Evolutionary conservation across 495 filamentous ascomycete genomes (phyloP).

Genomic region (Trichoderma gamsii): DNA sequence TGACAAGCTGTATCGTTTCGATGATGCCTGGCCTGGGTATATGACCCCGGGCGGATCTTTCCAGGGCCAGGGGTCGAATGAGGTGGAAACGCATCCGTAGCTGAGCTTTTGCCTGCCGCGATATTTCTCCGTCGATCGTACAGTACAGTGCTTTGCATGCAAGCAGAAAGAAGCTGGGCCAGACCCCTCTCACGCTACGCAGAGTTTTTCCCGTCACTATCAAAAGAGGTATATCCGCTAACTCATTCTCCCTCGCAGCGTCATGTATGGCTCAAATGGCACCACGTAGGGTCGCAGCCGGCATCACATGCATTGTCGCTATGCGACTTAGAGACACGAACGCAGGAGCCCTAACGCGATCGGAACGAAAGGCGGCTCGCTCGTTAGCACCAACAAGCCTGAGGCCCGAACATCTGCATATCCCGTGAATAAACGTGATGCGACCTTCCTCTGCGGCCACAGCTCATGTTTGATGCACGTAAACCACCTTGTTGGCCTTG

Average conservation of each 20-base stretch:
- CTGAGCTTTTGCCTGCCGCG: no score
- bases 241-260: background rate
- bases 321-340: background rate
- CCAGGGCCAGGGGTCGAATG: no score
- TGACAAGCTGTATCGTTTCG: background rate
- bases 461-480: background rate
- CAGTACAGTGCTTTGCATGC: background rate
- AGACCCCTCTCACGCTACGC: background rate
- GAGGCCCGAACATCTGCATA: background rate
- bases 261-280: constrained; percentile 4
- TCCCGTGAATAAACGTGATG: constrained; percentile 13
- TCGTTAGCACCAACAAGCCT: background rate
- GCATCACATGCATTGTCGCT: constrained; percentile 11
- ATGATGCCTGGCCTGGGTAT: no score
- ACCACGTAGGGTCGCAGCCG: background rate
- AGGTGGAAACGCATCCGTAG: no score
- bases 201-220: background rate
- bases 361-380: background rate
- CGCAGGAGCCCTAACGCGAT: background rate
- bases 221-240: background rate
- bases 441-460: constrained; percentile 11
- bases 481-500: background rate
- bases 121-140: no score
- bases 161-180: background rate
- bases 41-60: no score